These are phyloP conservation scores for Heliamphora pulchella DNA, from an alignment of 179 eudicot genomes.

Conservation along the genomic window DNA sequence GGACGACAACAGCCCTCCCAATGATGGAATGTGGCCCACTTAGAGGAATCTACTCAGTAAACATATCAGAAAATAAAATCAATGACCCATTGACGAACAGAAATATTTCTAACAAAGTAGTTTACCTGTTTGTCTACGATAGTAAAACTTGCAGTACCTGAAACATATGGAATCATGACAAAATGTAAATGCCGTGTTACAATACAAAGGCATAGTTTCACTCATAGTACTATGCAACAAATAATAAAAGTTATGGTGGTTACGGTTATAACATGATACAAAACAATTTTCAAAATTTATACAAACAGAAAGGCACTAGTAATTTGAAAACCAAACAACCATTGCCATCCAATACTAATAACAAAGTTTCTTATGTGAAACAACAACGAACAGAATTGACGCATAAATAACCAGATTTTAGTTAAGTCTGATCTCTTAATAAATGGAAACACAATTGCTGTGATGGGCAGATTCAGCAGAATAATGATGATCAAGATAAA, in stretches of 20 bases:
- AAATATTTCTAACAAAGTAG: neutral
- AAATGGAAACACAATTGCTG: neutral
- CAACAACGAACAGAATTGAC: neutral
- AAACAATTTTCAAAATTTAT: neutral
- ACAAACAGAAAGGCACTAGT: neutral
- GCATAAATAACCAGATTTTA: neutral
- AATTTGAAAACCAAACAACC: neutral
- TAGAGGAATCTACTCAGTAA: slow-evolving; percentile 60
- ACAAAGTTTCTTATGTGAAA: neutral
- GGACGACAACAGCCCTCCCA: slow-evolving; percentile 92
- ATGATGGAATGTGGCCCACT: slow-evolving; percentile 65
- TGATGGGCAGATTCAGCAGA: neutral
- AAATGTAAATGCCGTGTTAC: neutral
- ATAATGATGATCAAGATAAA: neutral
- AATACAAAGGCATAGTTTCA: neutral
- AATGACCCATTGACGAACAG: neutral
- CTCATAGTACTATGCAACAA: neutral
- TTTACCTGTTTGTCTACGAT: slow-evolving; percentile 64
- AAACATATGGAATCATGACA: neutral
- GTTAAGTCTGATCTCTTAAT: neutral
- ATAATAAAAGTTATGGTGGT: neutral
- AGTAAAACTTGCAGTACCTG: slow-evolving; percentile 51
- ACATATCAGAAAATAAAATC: neutral
- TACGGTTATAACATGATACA: neutral
- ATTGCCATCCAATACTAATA: too few relatives aligned